Evolutionary conservation across 371 early-diverging fungal genomes (phyloP).

Genomic region (Polyrhizophydium stewartii): DNA sequence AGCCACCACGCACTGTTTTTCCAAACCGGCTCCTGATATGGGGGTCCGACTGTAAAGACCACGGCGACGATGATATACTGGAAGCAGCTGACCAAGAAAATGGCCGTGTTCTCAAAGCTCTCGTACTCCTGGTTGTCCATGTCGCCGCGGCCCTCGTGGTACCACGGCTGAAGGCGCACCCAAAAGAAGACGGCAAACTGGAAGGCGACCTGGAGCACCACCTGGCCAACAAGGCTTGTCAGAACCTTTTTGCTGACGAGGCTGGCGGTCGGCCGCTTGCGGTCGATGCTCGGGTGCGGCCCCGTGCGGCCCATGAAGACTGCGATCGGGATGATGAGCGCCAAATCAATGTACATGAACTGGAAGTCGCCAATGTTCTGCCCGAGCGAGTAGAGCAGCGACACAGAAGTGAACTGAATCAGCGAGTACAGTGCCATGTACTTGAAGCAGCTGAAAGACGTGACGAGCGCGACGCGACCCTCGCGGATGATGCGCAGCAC

Average conservation of each 20-base stretch:
- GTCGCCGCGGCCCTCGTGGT: conserved; percentile 53
- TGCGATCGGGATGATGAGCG: conserved; percentile 86
- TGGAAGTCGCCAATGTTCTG: conserved; percentile 90
- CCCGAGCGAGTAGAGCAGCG: conserved; percentile 79
- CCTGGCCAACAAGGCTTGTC: conserved; percentile 85
- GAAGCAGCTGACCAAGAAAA: conserved; percentile 85
- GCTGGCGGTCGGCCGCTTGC: conserved; percentile 89
- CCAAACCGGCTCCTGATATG: conserved; percentile 78
- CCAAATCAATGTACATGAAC: conserved; percentile 87
- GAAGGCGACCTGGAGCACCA: conserved; percentile 69
- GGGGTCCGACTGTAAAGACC: conserved; percentile 92
- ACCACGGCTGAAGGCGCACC: conserved; percentile 72
- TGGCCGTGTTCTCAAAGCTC: conserved; percentile 81
- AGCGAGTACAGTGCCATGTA: conserved; percentile 75
- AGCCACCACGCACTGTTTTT: conserved; percentile 59
- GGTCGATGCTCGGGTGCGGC: conserved; percentile 66
- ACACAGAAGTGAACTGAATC: conserved; percentile 85
- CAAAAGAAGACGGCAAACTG: conserved; percentile 70
- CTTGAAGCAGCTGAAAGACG: conserved; percentile 96
- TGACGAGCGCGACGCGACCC: conserved; percentile 97
- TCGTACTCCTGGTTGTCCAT: conserved; percentile 66
- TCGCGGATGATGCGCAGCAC: conserved; percentile 91
- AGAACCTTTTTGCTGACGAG: conserved; percentile 86
- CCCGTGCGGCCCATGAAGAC: conserved; percentile 84
- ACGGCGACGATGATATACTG: conserved; percentile 88